These are phyloP conservation scores for Rubia peregrina DNA, from an alignment of 305 asterid genomes.

Conservation along the genomic window DNA sequence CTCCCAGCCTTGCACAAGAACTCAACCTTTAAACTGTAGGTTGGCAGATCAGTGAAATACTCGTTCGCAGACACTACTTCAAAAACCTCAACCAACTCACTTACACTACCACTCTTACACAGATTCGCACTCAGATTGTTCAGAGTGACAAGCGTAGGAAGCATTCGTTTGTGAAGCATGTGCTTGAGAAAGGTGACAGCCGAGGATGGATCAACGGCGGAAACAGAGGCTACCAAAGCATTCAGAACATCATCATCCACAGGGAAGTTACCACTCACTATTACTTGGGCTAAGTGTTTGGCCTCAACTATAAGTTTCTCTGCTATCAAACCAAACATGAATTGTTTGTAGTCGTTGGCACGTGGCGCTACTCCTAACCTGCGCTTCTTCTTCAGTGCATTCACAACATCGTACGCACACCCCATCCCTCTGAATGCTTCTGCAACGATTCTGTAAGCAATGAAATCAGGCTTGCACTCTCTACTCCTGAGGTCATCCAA, in stretches of 20 bases:
- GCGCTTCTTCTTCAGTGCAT: conserved; percentile 73
- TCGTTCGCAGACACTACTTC: conserved; percentile 42
- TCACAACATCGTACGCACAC: conserved; percentile 45
- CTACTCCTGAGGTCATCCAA: conserved; percentile 66
- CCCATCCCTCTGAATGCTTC: conserved; percentile 53
- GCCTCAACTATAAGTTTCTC: conserved; percentile 56
- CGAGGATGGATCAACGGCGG: conserved; percentile 41
- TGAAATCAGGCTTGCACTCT: conserved; percentile 83
- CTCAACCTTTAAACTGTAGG: conserved; percentile 62
- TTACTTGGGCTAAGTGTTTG: conserved; percentile 64
- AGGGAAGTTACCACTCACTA: conserved; percentile 67
- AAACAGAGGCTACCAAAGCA: conserved; percentile 66
- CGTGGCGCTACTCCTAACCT: conserved; percentile 90
- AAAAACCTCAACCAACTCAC: conserved; percentile 53
- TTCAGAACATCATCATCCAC: conserved; percentile 65
- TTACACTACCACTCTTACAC: conserved; percentile 47
- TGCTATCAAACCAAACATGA: conserved; percentile 55
- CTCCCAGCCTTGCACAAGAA: conserved; percentile 61
- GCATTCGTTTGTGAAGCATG: conserved; percentile 53
- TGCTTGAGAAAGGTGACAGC: conserved; percentile 58
- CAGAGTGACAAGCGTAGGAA: conserved; percentile 54
- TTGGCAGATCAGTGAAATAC: conserved; percentile 41
- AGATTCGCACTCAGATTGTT: conserved; percentile 59
- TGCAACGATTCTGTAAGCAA: conserved; percentile 78
- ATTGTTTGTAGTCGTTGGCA: conserved; percentile 45